These are phyloP conservation scores for Epichloe coenophiala DNA, from an alignment of 2,329 filamentous ascomycete genomes.

Conservation along the genomic window DNA sequence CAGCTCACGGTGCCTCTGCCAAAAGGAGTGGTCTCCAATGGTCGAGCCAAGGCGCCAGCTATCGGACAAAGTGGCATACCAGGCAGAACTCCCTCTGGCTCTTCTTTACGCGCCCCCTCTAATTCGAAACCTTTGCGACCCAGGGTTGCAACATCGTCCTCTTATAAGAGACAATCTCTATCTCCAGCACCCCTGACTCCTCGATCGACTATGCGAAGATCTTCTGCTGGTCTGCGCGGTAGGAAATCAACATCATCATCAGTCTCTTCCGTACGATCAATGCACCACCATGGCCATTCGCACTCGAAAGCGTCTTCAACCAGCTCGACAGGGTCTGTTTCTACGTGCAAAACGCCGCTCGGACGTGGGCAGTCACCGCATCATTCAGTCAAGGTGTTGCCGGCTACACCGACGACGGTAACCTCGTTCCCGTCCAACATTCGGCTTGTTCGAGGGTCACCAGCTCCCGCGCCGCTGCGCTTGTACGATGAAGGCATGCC, in stretches of 20 bases:
- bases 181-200: conserved; percentile 83
- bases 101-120: conserved; percentile 13
- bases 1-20: conserved; percentile 32
- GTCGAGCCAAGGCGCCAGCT: conserved; percentile 23
- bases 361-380: conserved; percentile 63
- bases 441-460: conserved; percentile 56
- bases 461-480: conserved; percentile 35
- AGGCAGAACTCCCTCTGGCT: conserved; percentile 11
- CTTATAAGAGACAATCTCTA: conserved; percentile 63
- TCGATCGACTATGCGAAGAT: conserved; percentile 69
- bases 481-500: conserved; percentile 48
- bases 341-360: conserved; percentile 53
- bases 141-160: conserved; percentile 19
- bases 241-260: conserved; percentile 94
- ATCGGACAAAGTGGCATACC: conserved; percentile 8
- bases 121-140: conserved; percentile 15
- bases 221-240: conserved; percentile 71
- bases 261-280: conserved; percentile 81
- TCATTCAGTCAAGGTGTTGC: conserved; percentile 86
- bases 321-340: conserved; percentile 65
- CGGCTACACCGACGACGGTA: conserved; percentile 70
- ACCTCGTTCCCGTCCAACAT: conserved; percentile 73
- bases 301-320: conserved; percentile 93
- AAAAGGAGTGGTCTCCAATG: conserved; percentile 38
- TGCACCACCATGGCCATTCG: conserved; percentile 73